Conservation (phyloP, 345 rosid species). For the Syzygium grande region DNA sequence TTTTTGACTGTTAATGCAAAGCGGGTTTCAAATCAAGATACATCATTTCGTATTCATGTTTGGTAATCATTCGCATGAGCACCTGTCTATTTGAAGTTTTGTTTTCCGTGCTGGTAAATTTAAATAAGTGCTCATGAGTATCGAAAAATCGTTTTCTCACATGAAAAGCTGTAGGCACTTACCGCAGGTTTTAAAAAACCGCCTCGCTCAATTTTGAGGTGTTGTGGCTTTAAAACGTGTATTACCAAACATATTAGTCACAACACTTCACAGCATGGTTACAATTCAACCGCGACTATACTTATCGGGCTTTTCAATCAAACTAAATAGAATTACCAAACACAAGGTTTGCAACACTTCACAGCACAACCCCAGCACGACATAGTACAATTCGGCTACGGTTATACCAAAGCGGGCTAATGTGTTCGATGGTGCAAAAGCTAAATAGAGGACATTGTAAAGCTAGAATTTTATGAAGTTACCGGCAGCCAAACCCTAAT, state of each 20-base stretch:
- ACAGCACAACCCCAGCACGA: neutral
- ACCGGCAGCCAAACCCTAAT: neutral
- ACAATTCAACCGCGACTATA: neutral
- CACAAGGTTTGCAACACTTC: neutral
- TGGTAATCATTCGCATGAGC: neutral
- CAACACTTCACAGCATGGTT: neutral
- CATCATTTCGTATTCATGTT: neutral
- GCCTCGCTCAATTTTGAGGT: neutral
- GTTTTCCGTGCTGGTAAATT: neutral
- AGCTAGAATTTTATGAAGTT: neutral
- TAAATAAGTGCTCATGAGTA: neutral
- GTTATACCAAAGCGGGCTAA: neutral
- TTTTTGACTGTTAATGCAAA: neutral
- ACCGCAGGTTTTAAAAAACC: neutral
- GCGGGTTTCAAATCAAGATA: neutral
- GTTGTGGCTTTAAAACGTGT: neutral
- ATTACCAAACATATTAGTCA: neutral
- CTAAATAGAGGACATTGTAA: neutral
- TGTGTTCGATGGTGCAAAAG: neutral
- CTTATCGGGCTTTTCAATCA: neutral
- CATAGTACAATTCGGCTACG: neutral
- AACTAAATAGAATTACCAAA: neutral
- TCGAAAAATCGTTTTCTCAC: too few relatives aligned
- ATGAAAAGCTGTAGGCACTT: too few relatives aligned
- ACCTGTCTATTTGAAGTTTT: neutral